Percentiles rank a stretch among this genome's conserved stretches.
Conservation (phyloP, 768 basidiomycete genomes). For the Termitomyces sp. region DNA sequence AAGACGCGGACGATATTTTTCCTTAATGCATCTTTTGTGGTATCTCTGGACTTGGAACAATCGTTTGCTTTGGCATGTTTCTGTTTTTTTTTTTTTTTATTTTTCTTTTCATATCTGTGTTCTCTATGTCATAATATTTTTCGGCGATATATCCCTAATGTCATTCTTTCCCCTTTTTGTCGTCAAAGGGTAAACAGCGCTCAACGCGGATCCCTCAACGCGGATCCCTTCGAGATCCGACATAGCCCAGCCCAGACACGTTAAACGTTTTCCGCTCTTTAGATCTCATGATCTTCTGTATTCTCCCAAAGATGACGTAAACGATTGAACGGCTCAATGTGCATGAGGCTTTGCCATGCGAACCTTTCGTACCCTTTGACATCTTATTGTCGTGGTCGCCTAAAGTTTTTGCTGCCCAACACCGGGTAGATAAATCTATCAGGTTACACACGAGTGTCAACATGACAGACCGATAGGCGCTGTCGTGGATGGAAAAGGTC, state of each 20-base stretch:
- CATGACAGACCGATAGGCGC: background rate
- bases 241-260: background rate
- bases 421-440: background rate
- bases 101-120: background rate
- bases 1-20: conserved; percentile 2
- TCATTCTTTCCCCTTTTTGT: background rate
- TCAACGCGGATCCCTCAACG: background rate
- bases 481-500: background rate
- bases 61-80: background rate
- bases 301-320: too few species aligned
- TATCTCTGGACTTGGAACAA: background rate
- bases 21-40: background rate
- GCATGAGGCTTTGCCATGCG: too few species aligned
- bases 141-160: background rate
- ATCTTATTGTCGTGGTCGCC: too few species aligned
- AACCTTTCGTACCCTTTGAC: too few species aligned
- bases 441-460: background rate
- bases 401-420: background rate
- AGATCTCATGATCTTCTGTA: background rate
- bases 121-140: background rate
- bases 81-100: background rate
- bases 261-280: too few species aligned
- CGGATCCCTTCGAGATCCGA: background rate
- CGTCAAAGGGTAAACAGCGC: conserved; percentile 2
- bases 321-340: too few species aligned